Percentiles rank a stretch among this genome's conserved stretches.
Evolutionary conservation across 306 rosid species (phyloP).

Genomic region (Sophora flavescens): DNA sequence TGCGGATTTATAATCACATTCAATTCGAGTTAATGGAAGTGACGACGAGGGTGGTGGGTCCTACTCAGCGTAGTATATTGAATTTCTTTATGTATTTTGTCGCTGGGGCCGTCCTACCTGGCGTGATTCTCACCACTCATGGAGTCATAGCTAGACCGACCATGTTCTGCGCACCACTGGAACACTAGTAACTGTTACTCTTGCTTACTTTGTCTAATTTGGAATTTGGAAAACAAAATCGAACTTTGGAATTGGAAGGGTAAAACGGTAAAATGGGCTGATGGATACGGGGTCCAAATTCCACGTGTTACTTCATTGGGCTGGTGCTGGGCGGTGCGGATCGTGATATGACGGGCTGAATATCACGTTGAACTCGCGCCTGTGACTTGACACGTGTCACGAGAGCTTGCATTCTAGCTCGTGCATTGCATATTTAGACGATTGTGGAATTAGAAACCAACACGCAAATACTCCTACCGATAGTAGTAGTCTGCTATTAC

Average conservation of each 20-base stretch:
- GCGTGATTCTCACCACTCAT: slow-evolving; percentile 38
- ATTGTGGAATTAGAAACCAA: neutral
- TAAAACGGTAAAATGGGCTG: neutral
- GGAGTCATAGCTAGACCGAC: slow-evolving; percentile 27
- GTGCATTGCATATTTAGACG: neutral
- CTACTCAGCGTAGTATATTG: slow-evolving; percentile 38
- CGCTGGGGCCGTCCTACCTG: slow-evolving; percentile 45
- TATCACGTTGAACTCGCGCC: slow-evolving; percentile 44
- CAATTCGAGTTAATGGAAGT: slow-evolving; percentile 14
- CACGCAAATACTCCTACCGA: slow-evolving; percentile 30
- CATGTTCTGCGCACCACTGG: slow-evolving; percentile 57
- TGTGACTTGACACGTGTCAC: slow-evolving; percentile 29
- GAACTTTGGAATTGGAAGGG: neutral
- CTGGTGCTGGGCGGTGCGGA: slow-evolving; percentile 43
- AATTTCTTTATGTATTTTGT: slow-evolving; percentile 7
- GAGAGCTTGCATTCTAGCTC: no score
- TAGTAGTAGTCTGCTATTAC: neutral
- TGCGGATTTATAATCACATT: slow-evolving; percentile 53
- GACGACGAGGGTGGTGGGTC: slow-evolving; percentile 45
- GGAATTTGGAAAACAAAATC: no score
- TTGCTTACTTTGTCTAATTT: no score
- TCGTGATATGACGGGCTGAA: neutral
- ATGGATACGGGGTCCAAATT: neutral
- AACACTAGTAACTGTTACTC: slow-evolving; percentile 19
- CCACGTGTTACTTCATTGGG: slow-evolving; percentile 9